Base-by-base conservation (phyloP, 1,139 yeast species). In the Spencermartinsiella ligniputridi region DNA sequence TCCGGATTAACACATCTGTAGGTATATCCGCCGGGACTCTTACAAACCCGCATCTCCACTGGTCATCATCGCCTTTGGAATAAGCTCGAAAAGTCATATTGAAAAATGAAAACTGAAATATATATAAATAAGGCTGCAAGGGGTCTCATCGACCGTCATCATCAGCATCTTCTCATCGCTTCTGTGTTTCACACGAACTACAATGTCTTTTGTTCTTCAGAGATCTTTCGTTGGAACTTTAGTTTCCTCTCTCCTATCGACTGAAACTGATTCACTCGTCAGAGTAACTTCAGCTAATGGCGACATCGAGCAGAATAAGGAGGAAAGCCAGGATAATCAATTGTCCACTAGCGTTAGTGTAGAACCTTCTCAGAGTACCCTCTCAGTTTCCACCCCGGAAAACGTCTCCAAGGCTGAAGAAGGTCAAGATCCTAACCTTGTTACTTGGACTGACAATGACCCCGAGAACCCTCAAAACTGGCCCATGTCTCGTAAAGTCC, bases 381-480 rank as follows among this genome's bases (percentile, higher is more conserved):
- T 5, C 6, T 27, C 11, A 6, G 25, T 22, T 11, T 22, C 11
- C 25, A 22, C 25, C 25, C 6, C 25, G 6, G 25, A 22, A 22
- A n/a, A 5, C n/a, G 15, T 27, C 15, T 6, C 32, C 8, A 27
- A 27, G 15, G 32, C n/a, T 27, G 32, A 27, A n/a, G n/a, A n/a
- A 9, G 32, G 32, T 15, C 32, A 27, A 27, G 32, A 27, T 27
- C 32, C 32, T 5, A 27, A 27, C 32, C n/a, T 27, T 5, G 32
- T 27, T 5, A 27, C 32, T 27, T 27, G 32, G 32, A n/a, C 18
- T 12, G 22, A 17, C 5, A 18, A 18, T 13, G 38, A 35, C 15
- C 24, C 27, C 15, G 38, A 35, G 20, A 35, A 35, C 16, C 38
- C 38, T 6, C 9, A 35, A 11, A 21, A 35, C 27, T 35, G 38